These are phyloP conservation scores for Scedosporium dehoogii DNA, from an alignment of 2,329 filamentous ascomycete genomes.

Conservation along the genomic window DNA sequence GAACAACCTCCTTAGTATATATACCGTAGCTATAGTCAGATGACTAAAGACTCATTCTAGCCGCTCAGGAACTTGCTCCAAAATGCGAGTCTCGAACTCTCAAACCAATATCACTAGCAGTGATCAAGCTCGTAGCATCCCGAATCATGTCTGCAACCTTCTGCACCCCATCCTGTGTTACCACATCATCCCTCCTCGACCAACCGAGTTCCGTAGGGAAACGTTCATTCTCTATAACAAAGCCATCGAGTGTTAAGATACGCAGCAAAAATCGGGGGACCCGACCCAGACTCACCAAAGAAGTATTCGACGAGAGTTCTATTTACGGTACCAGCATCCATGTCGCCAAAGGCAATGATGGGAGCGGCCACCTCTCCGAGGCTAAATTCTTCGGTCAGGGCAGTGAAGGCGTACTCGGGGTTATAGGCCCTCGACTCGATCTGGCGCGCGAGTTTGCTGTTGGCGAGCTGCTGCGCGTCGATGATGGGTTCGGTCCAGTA, in stretches of 20 bases:
- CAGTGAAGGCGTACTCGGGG: constrained; percentile 36
- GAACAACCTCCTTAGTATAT: no score
- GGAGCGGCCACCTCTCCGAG: constrained; percentile 40
- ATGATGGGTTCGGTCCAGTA: constrained; percentile 36
- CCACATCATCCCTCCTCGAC: constrained; percentile 2
- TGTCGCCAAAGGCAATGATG: constrained; percentile 38
- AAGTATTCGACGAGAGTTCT: constrained; percentile 31
- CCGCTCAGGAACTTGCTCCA: background rate
- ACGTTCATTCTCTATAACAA: constrained; percentile 5
- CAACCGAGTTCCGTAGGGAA: constrained; percentile 8
- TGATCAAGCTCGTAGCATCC: background rate
- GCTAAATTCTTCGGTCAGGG: constrained; percentile 31
- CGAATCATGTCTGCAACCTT: background rate
- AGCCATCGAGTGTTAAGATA: background rate
- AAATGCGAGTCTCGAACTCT: background rate
- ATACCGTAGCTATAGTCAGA: no score
- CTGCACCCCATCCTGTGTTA: background rate
- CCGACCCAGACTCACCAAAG: constrained; percentile 25
- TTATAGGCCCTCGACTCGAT: constrained; percentile 34
- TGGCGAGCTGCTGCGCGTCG: constrained; percentile 30
- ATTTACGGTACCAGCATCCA: constrained; percentile 25
- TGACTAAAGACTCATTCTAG: no score
- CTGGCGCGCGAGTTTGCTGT: constrained; percentile 33
- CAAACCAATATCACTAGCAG: background rate
- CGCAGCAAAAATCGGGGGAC: background rate